Base-by-base conservation (phyloP, 768 basidiomycete species). In the Imleria badia region DNA sequence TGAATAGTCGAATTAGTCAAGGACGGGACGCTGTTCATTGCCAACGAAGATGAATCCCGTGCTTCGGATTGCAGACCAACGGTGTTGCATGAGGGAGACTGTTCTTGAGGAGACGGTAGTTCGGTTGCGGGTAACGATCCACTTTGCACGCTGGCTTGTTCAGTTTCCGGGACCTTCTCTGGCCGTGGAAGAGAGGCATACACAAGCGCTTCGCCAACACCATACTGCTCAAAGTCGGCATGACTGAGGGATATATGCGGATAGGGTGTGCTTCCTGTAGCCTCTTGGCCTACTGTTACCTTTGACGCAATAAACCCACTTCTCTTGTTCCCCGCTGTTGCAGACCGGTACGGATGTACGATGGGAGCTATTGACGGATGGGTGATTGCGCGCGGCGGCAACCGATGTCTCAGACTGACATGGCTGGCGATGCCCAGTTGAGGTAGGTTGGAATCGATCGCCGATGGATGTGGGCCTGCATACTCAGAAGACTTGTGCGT, bases 131-230 rank as follows among this genome's bases (percentile, higher is more conserved):
- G 43, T 19, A 26, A 40, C 2, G 40, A 15, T 23, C 13, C 23
- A 17, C 3, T 23, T 43, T 52, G 43, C 31, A 26, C 5, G 26
- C 30, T 33, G 6, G 15, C 29, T 19, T 13, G 39, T 8, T 48
- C 36, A 42, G 22, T 10, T 10, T 34, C 40, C 5, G 26, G 1
- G 12, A 17, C 20, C 10, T 29, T 40, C 4, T 22, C 29, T 26
- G 57, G 14, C 12, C 19, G 46, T 5, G 58, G 44, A 43, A 43
- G 55, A 40, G 72, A 72, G 53, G 78, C 72, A 60, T 80, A 79
- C 3, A 78, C 79, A 34, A 91, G 74, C 17, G 83, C 81, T 55
- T 88, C 86, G 10, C 81, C 86, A 9, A 89, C 78, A 12, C 82
- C 84, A 38, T 83, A 80, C 23, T 71, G 77, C 68, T 81, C 78